phyloP scores from a whole-genome alignment of 805 yeast genomes.

The Cyberlindnera mississippiensis region DNA sequence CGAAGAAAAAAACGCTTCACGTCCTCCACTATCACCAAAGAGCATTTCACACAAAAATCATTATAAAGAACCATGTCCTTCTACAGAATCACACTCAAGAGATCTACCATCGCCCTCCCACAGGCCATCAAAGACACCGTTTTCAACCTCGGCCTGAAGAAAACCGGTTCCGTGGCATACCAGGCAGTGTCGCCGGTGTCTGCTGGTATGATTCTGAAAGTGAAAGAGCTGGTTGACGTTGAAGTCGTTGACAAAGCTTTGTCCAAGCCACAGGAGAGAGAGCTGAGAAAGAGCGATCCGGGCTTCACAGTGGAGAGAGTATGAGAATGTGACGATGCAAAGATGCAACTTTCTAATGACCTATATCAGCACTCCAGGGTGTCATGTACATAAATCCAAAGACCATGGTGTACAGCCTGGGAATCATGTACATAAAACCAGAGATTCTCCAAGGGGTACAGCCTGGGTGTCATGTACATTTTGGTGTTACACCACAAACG shows the following conservation, averaged over 20 bases:
- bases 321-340: no score
- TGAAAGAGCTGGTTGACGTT: conserved; percentile 83
- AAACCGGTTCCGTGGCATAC: conserved; percentile 70
- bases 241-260: conserved; percentile 59
- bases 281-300: conserved; percentile 52
- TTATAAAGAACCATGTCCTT: conserved; percentile 31
- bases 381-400: no score
- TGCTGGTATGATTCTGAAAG: conserved; percentile 79
- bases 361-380: no score
- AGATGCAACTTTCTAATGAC: no score
- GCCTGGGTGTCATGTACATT: no score
- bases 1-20: neutral
- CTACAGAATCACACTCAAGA: conserved; percentile 67
- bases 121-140: conserved; percentile 60
- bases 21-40: no score
- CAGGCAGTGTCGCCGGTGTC: conserved; percentile 69
- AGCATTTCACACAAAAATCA: neutral
- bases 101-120: conserved; percentile 87
- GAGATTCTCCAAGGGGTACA: no score
- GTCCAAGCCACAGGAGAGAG: conserved; percentile 48
- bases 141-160: conserved; percentile 66
- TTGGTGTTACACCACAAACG: no score
- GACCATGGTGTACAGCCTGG: no score
- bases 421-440: no score
- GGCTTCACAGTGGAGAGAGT: conserved; percentile 58